Base-by-base conservation (phyloP, 2,329 filamentous ascomycete species). In the Botrytis hyacinthi region DNA sequence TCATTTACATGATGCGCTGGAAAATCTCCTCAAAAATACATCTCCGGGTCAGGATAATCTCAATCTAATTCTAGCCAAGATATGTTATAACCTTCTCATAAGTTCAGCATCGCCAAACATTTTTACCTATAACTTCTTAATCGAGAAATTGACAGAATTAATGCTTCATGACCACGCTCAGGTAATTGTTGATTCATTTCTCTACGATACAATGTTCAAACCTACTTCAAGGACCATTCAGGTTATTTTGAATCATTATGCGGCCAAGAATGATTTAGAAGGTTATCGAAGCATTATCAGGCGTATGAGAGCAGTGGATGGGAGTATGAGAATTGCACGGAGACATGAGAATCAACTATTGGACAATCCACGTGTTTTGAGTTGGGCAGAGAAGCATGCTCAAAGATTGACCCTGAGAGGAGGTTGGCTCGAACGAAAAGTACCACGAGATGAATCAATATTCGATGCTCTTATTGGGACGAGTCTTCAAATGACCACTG, bases 41-140 rank as follows among this genome's bases (percentile, higher is more conserved):
- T 44, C 51, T 32, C 70, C 46, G 32, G 40, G 75, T 42, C 57
- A 73, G 26, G 35, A 73, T 5, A 75, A 76, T 69, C 71, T 80
- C 12, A 76, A 80, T 66, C 67, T 79, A 18, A 76, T 80, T 68
- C 66, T 82, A 57, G 76, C 80, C 18, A 83, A 84, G 72, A 81
- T 89, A 29, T 86, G 84, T 74, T 90, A 91, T 81, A 93, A 93
- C 78, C 83, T 96, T 4, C 85, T 93, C 26, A 83, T 89, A 5
- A 89, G 88, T 3, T 81, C 86, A 2, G 84, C 88, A 29, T 87
- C 89, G 0, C 91, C 92, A 0, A 88, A 88, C 75, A 86, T 92
- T 51, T 85, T 89, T 76, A 93, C 90, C 5, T 93, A 90, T 83
- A 94, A 94, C 79, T 86, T 87, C 20, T 85, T 96, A 40, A 86